Evolutionary conservation across 2,329 filamentous ascomycete species (phyloP).

Genomic region (Aspergillus tamarii): DNA sequence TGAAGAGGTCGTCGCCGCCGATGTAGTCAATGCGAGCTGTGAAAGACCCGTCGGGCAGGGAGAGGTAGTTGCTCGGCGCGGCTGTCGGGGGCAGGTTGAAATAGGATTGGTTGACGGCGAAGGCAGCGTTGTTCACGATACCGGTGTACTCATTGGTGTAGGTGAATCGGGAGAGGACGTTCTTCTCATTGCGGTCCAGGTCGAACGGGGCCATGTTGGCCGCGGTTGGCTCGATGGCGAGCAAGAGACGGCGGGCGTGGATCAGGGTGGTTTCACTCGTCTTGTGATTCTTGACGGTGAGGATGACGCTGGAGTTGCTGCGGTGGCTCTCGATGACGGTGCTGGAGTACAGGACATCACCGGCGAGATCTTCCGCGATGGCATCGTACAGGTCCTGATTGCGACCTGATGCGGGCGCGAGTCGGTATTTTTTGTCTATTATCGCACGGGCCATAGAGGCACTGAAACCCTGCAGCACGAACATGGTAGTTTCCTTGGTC

Average conservation of each 20-base stretch:
- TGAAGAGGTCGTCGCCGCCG: slow-evolving; percentile 25
- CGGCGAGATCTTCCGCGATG: slow-evolving; percentile 40
- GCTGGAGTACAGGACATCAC: slow-evolving; percentile 45
- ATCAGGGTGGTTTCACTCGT: slow-evolving; percentile 31
- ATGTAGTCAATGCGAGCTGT: slow-evolving; percentile 25
- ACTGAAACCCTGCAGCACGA: slow-evolving; percentile 19
- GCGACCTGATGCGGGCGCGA: slow-evolving; percentile 36
- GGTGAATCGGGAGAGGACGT: slow-evolving; percentile 41
- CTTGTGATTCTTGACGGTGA: slow-evolving; percentile 33
- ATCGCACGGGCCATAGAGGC: slow-evolving; percentile 32
- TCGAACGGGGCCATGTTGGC: slow-evolving; percentile 40
- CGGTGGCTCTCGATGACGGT: slow-evolving; percentile 31
- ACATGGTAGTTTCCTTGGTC: slow-evolving; percentile 19
- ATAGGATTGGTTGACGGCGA: slow-evolving; percentile 26
- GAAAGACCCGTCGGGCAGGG: slow-evolving; percentile 23
- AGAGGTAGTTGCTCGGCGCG: slow-evolving; percentile 22
- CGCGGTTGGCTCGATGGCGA: slow-evolving; percentile 42
- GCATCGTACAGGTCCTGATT: slow-evolving; percentile 48
- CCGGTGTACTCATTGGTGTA: slow-evolving; percentile 39
- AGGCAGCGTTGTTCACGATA: slow-evolving; percentile 38
- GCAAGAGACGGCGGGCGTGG: slow-evolving; percentile 41
- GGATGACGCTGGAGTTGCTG: slow-evolving; percentile 33
- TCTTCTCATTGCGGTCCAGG: slow-evolving; percentile 34
- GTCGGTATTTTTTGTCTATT: slow-evolving; percentile 32
- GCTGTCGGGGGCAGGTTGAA: slow-evolving; percentile 53